Percentiles rank a stretch among this genome's conserved stretches.
phyloP scores from a whole-genome alignment of 805 yeast genomes.

The Teunomyces pallodes region DNA sequence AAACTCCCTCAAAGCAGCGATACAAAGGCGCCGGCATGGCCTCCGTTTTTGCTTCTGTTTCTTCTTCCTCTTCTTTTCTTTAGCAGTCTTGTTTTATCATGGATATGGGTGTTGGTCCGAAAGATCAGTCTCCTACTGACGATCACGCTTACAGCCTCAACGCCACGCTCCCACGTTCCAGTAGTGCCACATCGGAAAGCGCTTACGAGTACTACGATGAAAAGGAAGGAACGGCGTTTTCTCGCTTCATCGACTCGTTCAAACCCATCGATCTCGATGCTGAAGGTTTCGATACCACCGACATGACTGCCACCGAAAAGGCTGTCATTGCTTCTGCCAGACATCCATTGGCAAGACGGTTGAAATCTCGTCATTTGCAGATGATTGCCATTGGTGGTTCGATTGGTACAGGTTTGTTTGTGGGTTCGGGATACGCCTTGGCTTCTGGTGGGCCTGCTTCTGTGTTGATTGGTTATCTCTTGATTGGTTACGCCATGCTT shows the following conservation, averaged over 20 bases:
- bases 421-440: slow-evolving; percentile 45
- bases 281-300: slow-evolving; percentile 19
- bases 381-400: slow-evolving; percentile 85
- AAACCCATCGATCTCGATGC: slow-evolving; percentile 37
- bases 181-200: slow-evolving; percentile 5
- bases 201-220: slow-evolving; percentile 10
- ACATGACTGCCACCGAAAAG: slow-evolving; percentile 38
- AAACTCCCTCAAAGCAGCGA: background rate
- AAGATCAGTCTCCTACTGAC: background rate
- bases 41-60: background rate
- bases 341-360: slow-evolving; percentile 42
- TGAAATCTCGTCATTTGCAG: slow-evolving; percentile 52
- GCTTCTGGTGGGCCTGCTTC: slow-evolving; percentile 31
- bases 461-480: slow-evolving; percentile 24
- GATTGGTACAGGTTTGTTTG: slow-evolving; percentile 71
- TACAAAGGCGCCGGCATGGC: background rate
- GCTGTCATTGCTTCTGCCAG: slow-evolving; percentile 38
- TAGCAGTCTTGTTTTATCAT: background rate
- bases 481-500: slow-evolving; percentile 21
- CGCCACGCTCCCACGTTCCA: slow-evolving; percentile 6
- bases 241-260: slow-evolving; percentile 34
- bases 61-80: background rate
- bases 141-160: slow-evolving; percentile 13
- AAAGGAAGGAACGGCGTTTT: slow-evolving; percentile 14
- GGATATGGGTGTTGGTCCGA: slow-evolving; percentile 4